Percentiles rank a stretch among this genome's conserved stretches.
Evolutionary conservation across 2,329 filamentous ascomycete species (phyloP).

Genomic region (Alternaria gansuensis): DNA sequence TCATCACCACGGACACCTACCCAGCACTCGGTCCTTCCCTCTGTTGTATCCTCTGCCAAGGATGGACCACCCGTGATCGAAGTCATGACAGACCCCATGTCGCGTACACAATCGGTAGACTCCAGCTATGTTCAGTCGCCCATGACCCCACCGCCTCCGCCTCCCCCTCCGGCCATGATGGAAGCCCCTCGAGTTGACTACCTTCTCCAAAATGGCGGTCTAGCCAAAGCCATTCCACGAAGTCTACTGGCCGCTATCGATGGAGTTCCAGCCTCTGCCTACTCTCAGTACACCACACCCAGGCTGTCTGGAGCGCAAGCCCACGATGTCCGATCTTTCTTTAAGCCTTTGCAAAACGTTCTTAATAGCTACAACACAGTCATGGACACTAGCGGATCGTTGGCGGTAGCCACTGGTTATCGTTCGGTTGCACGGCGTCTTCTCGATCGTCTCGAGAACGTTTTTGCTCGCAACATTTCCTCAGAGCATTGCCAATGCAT

Average conservation of each 20-base stretch:
- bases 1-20: slow-evolving; percentile 59
- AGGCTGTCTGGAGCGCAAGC: slow-evolving; percentile 48
- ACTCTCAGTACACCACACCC: slow-evolving; percentile 68
- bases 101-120: slow-evolving; percentile 46
- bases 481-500: slow-evolving; percentile 85
- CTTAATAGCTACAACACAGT: slow-evolving; percentile 88
- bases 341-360: slow-evolving; percentile 81
- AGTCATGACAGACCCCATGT: slow-evolving; percentile 55
- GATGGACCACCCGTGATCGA: slow-evolving; percentile 54
- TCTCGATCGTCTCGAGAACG: slow-evolving; percentile 88
- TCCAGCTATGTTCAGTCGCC: slow-evolving; percentile 59
- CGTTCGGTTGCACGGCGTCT: slow-evolving; percentile 90
- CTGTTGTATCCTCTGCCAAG: slow-evolving; percentile 42
- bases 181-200: slow-evolving; percentile 89
- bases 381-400: slow-evolving; percentile 81
- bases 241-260: slow-evolving; percentile 74
- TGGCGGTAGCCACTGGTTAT: slow-evolving; percentile 95
- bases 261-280: slow-evolving; percentile 63
- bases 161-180: slow-evolving; percentile 73
- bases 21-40: slow-evolving; percentile 51
- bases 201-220: slow-evolving; percentile 85
- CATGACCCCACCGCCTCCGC: slow-evolving; percentile 69
- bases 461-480: slow-evolving; percentile 92
- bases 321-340: slow-evolving; percentile 75
- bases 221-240: slow-evolving; percentile 75